Conservation (phyloP, 306 rosid species). For the Casuarina equisetifolia region DNA sequence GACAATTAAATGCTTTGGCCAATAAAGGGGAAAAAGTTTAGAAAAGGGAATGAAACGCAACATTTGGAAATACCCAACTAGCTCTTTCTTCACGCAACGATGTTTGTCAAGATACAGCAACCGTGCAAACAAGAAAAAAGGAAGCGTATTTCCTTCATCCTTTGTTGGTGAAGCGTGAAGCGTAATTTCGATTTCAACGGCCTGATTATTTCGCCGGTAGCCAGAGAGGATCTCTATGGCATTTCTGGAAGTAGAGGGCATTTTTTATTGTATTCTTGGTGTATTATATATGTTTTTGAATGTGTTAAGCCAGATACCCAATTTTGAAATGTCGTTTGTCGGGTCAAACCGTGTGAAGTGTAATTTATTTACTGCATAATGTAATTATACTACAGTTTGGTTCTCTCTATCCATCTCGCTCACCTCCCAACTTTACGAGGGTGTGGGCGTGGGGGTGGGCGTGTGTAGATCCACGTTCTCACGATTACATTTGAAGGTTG, state of each 20-base stretch:
- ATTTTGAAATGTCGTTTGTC: constrained; percentile 37
- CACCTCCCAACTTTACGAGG: not conserved
- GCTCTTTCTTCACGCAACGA: not conserved
- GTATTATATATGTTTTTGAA: constrained; percentile 38
- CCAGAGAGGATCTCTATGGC: constrained; percentile 15
- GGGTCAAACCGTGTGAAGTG: constrained; percentile 25
- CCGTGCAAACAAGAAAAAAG: not conserved
- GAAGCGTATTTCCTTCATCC: not conserved
- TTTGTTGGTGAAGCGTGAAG: not conserved
- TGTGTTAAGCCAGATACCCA: constrained; percentile 29
- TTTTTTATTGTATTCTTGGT: constrained; percentile 27
- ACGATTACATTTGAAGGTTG: not conserved
- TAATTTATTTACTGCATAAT: constrained; percentile 32
- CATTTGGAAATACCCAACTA: too few relatives aligned
- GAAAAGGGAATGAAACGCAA: not conserved
- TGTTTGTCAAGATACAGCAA: not conserved
- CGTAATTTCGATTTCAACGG: not conserved
- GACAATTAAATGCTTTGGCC: constrained; percentile 34
- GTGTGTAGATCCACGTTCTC: not conserved
- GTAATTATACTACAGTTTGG: constrained; percentile 32
- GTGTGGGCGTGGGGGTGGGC: not conserved
- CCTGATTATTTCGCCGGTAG: constrained; percentile 9
- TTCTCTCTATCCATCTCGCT: not conserved
- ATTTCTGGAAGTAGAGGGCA: constrained; percentile 1
- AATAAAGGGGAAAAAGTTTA: constrained; percentile 30